Conservation (phyloP, 1,284 basidiomycete species). For the Dichomitus squalens region DNA sequence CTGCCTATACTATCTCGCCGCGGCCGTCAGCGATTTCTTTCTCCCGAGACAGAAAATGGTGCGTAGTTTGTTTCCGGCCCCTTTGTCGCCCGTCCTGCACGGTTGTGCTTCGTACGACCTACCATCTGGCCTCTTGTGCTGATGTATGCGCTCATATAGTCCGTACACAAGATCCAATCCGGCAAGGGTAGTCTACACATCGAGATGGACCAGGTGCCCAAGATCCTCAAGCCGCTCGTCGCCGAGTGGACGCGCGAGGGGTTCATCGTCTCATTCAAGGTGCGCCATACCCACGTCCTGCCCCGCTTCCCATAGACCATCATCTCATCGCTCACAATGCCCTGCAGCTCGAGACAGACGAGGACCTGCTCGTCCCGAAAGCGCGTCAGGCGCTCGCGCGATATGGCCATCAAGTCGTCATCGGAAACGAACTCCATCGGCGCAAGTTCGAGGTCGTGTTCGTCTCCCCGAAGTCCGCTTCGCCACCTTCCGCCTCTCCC, state of each 20-base stretch:
- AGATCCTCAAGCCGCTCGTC: constrained; percentile 91
- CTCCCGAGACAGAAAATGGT: constrained; percentile 90
- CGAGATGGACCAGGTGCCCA: constrained; percentile 99
- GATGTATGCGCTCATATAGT: constrained; percentile 47
- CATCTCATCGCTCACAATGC: constrained; percentile 2
- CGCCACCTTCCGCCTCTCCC: not conserved
- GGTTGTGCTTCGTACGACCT: too few species aligned
- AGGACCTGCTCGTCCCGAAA: constrained; percentile 85
- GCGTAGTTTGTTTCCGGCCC: constrained; percentile 33
- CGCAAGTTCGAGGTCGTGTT: constrained; percentile 94
- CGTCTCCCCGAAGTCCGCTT: constrained; percentile 45
- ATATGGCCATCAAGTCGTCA: constrained; percentile 97
- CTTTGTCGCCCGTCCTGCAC: too few species aligned
- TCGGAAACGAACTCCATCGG: constrained; percentile 90
- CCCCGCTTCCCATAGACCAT: not conserved
- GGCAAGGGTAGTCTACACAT: constrained; percentile 91
- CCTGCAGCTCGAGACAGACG: constrained; percentile 92
- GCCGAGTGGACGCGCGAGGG: constrained; percentile 93
- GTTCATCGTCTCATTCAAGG: constrained; percentile 97
- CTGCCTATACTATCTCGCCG: constrained; percentile 95
- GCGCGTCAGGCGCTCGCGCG: constrained; percentile 85
- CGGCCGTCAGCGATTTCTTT: constrained; percentile 98
- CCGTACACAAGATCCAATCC: constrained; percentile 98
- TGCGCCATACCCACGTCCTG: constrained; percentile 33
- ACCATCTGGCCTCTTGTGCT: not conserved